Percentiles rank a stretch among this genome's conserved stretches.
Evolutionary conservation across 257 asterid genomes (phyloP).

Genomic region (Plantago ovata): DNA sequence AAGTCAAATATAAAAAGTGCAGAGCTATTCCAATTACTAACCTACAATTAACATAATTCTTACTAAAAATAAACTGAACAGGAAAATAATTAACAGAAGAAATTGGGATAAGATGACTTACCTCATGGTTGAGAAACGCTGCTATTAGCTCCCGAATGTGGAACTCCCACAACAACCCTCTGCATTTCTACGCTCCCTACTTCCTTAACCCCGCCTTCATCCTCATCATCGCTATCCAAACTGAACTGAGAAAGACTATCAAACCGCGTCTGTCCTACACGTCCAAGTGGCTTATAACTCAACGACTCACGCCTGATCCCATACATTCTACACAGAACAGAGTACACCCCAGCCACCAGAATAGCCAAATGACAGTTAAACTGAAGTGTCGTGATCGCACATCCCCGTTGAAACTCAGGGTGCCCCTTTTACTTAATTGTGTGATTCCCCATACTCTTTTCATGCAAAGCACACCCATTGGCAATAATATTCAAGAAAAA

Average conservation of each 20-base stretch:
- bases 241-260: constrained; percentile 52
- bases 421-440: constrained; percentile 88
- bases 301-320: constrained; percentile 40
- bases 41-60: too few relatives aligned
- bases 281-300: constrained; percentile 68
- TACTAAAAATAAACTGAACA: too few relatives aligned
- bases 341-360: constrained; percentile 41
- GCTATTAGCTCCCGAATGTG: constrained; percentile 51
- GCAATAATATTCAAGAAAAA: constrained; percentile 65
- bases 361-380: constrained; percentile 91
- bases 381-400: constrained; percentile 83
- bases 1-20: too few relatives aligned
- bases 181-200: constrained; percentile 56
- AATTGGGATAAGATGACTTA: too few relatives aligned
- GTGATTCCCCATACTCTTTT: constrained; percentile 78
- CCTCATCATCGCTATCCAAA: constrained; percentile 73
- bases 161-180: constrained; percentile 30
- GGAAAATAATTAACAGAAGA: too few relatives aligned
- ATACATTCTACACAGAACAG: constrained; percentile 48
- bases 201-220: constrained; percentile 47
- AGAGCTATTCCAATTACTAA: too few relatives aligned
- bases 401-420: constrained; percentile 78
- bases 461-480: constrained; percentile 70
- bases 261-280: constrained; percentile 39
- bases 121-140: constrained; percentile 49